These are phyloP conservation scores for Boletus tomentosulus DNA, from an alignment of 768 basidiomycete genomes.

Conservation along the genomic window DNA sequence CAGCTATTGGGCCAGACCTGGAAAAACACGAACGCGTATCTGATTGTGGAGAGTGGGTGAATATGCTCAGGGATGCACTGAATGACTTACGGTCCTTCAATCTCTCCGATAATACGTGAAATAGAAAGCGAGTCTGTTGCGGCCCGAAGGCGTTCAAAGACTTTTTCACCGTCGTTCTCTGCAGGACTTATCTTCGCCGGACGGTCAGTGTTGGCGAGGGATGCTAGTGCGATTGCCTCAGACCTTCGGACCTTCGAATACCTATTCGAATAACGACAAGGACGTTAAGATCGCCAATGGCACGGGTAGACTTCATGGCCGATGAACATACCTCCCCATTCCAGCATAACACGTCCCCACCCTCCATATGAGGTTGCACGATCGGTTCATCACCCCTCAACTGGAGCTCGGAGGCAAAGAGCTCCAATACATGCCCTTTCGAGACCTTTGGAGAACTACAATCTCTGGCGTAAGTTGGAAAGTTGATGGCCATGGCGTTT, in stretches of 20 bases:
- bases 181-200: constrained; percentile 44
- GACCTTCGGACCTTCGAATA: constrained; percentile 81
- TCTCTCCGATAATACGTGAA: constrained; percentile 44
- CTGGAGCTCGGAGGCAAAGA: constrained; percentile 74
- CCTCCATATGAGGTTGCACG: constrained; percentile 62
- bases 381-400: constrained; percentile 57
- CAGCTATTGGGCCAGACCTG: constrained; percentile 44
- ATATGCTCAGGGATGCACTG: background rate
- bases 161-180: constrained; percentile 71
- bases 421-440: constrained; percentile 35
- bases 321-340: constrained; percentile 69
- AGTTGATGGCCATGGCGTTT: constrained; percentile 25
- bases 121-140: constrained; percentile 38
- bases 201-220: constrained; percentile 6
- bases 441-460: background rate
- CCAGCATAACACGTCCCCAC: constrained; percentile 71
- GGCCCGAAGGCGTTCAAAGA: constrained; percentile 34
- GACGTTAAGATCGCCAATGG: background rate
- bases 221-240: constrained; percentile 8
- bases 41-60: constrained; percentile 24
- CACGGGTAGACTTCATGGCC: background rate
- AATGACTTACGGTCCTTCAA: constrained; percentile 79
- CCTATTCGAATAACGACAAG: constrained; percentile 28
- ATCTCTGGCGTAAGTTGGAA: constrained; percentile 10
- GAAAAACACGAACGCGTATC: constrained; percentile 80